phyloP scores from a whole-genome alignment of 805 yeast genomes.

The Ogataea nonfermentans region DNA sequence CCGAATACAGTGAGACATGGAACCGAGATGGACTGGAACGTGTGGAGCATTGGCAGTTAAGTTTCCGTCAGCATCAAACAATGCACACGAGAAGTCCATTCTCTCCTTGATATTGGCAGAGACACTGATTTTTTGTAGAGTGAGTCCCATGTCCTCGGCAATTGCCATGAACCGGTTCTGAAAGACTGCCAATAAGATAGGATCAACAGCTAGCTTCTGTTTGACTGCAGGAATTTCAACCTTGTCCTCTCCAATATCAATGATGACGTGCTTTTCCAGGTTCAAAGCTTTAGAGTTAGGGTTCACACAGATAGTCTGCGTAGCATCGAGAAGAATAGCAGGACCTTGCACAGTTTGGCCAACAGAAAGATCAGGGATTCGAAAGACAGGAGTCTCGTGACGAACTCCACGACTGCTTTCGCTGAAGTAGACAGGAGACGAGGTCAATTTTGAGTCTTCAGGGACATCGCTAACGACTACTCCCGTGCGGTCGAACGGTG shows the following conservation, averaged over 20 bases:
- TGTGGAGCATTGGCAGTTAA: constrained; percentile 14
- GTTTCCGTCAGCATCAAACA: constrained; percentile 14
- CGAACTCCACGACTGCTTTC: constrained; percentile 76
- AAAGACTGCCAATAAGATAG: constrained; percentile 11
- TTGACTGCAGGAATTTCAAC: constrained; percentile 36
- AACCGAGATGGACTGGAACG: constrained; percentile 14
- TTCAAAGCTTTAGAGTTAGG: constrained; percentile 32
- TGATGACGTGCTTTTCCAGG: constrained; percentile 34
- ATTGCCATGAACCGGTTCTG: constrained; percentile 14
- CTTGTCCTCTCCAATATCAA: constrained; percentile 22
- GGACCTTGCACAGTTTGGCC: constrained; percentile 50
- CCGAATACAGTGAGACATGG: constrained; percentile 13
- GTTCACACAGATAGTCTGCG: constrained; percentile 36
- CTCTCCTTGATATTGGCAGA: constrained; percentile 14
- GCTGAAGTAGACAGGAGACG: constrained; percentile 58
- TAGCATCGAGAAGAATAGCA: constrained; percentile 34
- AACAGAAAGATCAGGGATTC: constrained; percentile 28
- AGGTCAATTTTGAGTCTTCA: constrained; percentile 52
- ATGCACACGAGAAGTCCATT: constrained; percentile 14
- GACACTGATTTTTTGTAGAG: constrained; percentile 11
- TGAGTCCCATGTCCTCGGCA: constrained; percentile 13
- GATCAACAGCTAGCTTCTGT: constrained; percentile 6
- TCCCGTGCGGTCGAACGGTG: constrained; percentile 33
- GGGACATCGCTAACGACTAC: constrained; percentile 76
- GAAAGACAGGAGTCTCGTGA: constrained; percentile 46